Conservation (phyloP, 1,139 yeast species). For the Candida pseudoviswanathii region DNA sequence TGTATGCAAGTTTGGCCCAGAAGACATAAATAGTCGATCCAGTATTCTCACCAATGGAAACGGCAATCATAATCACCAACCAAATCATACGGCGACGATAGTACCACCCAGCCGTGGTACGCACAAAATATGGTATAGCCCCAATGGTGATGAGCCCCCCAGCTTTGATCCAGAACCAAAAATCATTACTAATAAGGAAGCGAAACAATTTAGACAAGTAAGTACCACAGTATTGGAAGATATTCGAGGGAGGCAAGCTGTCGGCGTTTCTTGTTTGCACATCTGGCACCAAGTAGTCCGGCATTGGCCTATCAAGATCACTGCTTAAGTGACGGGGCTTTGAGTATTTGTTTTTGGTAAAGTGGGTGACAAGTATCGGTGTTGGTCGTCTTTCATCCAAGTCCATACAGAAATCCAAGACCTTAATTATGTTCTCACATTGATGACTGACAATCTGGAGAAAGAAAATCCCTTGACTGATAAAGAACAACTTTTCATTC, state of each 20-base stretch:
- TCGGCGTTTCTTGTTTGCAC: conserved; percentile 32
- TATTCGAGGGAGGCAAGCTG: conserved; percentile 28
- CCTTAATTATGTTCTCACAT: conserved; percentile 16
- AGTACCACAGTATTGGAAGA: conserved; percentile 24
- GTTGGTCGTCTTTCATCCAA: conserved; percentile 30
- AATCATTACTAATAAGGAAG: conserved; percentile 21
- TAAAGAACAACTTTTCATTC: conserved; percentile 28
- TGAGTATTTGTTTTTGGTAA: conserved; percentile 21
- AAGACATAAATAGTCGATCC: conserved; percentile 37
- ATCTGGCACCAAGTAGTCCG: conserved; percentile 18
- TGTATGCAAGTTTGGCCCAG: conserved; percentile 27
- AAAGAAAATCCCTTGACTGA: conserved; percentile 32
- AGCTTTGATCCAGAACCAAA: conserved; percentile 38
- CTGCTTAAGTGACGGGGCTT: conserved; percentile 15
- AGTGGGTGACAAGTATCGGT: conserved; percentile 26
- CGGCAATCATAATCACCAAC: conserved; percentile 38
- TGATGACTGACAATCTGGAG: conserved; percentile 24
- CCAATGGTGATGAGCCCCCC: conserved; percentile 27
- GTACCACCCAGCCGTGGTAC: conserved; percentile 36
- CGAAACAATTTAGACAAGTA: conserved; percentile 20
- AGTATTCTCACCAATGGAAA: conserved; percentile 35
- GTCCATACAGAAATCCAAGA: conserved; percentile 29
- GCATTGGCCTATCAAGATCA: conserved; percentile 14
- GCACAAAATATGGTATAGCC: conserved; percentile 32
- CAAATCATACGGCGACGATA: conserved; percentile 31